phyloP scores from a whole-genome alignment of 345 rosid genomes.

The Hypericum perforatum region DNA sequence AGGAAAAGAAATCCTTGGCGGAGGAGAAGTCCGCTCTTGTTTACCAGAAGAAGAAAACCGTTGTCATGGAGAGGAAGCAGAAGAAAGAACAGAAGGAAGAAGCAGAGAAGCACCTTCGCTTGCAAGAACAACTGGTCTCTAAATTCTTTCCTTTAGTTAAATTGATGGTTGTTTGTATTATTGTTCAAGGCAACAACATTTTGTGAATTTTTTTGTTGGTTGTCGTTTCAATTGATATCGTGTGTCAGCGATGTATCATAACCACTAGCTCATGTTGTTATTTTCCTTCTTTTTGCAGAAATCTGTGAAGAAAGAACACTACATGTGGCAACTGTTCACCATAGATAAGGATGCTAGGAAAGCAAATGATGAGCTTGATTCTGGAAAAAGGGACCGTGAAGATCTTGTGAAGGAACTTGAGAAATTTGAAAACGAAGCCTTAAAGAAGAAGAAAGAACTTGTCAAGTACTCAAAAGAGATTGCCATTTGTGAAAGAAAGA shows the following conservation, averaged over 20 bases:
- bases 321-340: constrained; percentile 72
- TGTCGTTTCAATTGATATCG: not conserved
- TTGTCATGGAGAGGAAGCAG: constrained; percentile 80
- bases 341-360: constrained; percentile 61
- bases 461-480: constrained; percentile 75
- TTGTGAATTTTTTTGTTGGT: not conserved
- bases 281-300: constrained; percentile 39
- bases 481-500: constrained; percentile 64
- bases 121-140: constrained; percentile 80
- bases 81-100: constrained; percentile 99
- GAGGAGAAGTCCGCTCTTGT: constrained; percentile 78
- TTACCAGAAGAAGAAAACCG: constrained; percentile 76
- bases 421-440: constrained; percentile 48
- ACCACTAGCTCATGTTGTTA: not conserved
- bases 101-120: constrained; percentile 81
- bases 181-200: too few species aligned
- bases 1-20: constrained; percentile 66
- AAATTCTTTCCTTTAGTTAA: constrained; percentile 3
- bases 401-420: constrained; percentile 61
- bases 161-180: not conserved
- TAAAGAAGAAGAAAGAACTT: constrained; percentile 64
- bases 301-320: constrained; percentile 73
- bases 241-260: not conserved
- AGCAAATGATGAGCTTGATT: constrained; percentile 50
- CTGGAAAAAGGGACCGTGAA: constrained; percentile 50